These are phyloP conservation scores for Colletotrichum chlorophyti DNA, from an alignment of 2,329 filamentous ascomycete species.

Conservation along the genomic window DNA sequence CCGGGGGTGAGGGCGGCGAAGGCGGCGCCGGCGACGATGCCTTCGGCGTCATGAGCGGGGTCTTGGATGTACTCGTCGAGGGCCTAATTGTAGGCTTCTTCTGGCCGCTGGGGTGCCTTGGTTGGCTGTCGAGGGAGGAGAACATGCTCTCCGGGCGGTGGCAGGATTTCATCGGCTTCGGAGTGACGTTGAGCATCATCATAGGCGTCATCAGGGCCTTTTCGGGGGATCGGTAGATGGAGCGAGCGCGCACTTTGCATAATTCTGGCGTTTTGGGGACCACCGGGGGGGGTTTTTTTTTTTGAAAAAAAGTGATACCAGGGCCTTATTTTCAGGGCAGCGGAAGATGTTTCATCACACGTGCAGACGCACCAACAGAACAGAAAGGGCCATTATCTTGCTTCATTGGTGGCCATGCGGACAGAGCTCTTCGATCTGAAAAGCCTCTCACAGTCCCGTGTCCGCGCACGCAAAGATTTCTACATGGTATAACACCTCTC, in stretches of 20 bases:
- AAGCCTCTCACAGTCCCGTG: constrained; percentile 11
- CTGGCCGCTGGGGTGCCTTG: constrained; percentile 86
- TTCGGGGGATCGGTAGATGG: constrained; percentile 17
- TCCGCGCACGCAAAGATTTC: constrained; percentile 22
- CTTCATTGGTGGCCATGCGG: constrained; percentile 30
- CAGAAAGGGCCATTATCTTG: constrained; percentile 28
- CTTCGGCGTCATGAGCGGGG: constrained; percentile 52
- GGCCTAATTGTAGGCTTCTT: constrained; percentile 94
- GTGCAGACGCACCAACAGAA: constrained; percentile 1
- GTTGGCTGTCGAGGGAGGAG: constrained; percentile 86
- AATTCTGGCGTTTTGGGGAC: background rate
- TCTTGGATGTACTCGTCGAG: constrained; percentile 85
- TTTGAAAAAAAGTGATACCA: constrained; percentile 23
- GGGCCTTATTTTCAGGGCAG: background rate
- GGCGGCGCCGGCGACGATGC: constrained; percentile 55
- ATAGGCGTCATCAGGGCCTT: constrained; percentile 42
- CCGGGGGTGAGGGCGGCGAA: constrained; percentile 37
- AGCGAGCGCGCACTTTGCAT: background rate
- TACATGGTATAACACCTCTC: constrained; percentile 25
- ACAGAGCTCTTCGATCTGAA: background rate
- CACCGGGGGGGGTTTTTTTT: background rate
- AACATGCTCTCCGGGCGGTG: constrained; percentile 86
- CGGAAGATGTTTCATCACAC: constrained; percentile 4
- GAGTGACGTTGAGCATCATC: constrained; percentile 68
- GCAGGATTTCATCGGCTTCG: constrained; percentile 85